These are phyloP conservation scores for Colletotrichum acutatum DNA, from an alignment of 2,329 filamentous ascomycete genomes.

Conservation along the genomic window DNA sequence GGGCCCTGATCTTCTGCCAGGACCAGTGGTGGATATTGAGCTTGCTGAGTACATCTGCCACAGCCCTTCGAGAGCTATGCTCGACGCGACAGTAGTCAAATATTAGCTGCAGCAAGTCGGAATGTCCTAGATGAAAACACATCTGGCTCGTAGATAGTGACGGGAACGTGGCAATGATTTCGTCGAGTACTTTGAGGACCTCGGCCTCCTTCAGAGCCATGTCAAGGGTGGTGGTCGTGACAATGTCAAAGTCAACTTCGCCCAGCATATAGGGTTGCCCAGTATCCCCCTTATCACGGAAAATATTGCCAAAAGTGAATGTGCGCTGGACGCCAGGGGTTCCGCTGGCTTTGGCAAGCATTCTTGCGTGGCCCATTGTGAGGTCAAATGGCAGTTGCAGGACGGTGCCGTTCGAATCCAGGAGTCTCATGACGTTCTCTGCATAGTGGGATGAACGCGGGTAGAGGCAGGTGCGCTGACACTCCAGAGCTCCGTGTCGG, in stretches of 20 bases:
- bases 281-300: constrained; percentile 80
- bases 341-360: constrained; percentile 77
- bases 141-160: constrained; percentile 77
- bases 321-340: constrained; percentile 76
- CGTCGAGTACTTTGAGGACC: constrained; percentile 92
- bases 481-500: constrained; percentile 88
- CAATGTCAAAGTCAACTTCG: constrained; percentile 96
- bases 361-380: constrained; percentile 87
- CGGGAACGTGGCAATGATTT: constrained; percentile 85
- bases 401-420: constrained; percentile 87
- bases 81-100: constrained; percentile 90
- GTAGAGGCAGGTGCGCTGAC: constrained; percentile 78
- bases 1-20: constrained; percentile 85
- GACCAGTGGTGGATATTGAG: constrained; percentile 84
- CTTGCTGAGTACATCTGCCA: constrained; percentile 87
- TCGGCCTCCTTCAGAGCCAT: constrained; percentile 92
- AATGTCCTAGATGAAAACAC: constrained; percentile 92
- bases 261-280: constrained; percentile 85
- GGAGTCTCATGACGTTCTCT: constrained; percentile 78
- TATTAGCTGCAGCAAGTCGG: constrained; percentile 85
- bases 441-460: constrained; percentile 84
- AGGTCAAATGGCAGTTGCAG: constrained; percentile 95
- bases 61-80: constrained; percentile 71
- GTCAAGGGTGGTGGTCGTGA: constrained; percentile 85
- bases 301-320: constrained; percentile 89